These are phyloP conservation scores for Fusarium virguliforme DNA, from an alignment of 2,329 filamentous ascomycete genomes.

Conservation along the genomic window DNA sequence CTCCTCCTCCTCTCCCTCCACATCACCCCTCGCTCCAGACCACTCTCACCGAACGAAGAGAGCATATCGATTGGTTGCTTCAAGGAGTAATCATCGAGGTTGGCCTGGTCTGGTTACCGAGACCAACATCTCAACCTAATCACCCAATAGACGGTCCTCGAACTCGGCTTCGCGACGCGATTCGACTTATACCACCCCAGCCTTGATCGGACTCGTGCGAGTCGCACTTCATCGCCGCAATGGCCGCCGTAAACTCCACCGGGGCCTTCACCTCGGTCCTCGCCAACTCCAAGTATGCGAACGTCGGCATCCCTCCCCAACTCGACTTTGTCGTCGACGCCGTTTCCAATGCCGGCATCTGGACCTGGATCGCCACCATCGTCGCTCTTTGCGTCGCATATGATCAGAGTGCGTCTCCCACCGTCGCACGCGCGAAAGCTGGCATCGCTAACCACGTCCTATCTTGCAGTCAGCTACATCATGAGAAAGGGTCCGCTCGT, in stretches of 20 bases:
- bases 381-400: constrained; percentile 83
- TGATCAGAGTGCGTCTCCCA: constrained; percentile 82
- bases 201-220: constrained; percentile 16
- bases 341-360: constrained; percentile 71
- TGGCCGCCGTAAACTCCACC: constrained; percentile 73
- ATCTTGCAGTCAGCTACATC: constrained; percentile 78
- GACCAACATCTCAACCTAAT: background rate
- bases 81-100: constrained; percentile 27
- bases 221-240: constrained; percentile 50
- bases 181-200: constrained; percentile 7
- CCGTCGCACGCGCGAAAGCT: background rate
- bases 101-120: constrained; percentile 11
- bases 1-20: constrained; percentile 8
- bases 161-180: constrained; percentile 34
- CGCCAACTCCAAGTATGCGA: constrained; percentile 71
- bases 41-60: constrained; percentile 29
- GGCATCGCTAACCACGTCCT: constrained; percentile 43
- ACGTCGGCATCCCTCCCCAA: constrained; percentile 68
- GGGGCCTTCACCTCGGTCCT: constrained; percentile 79
- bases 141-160: background rate
- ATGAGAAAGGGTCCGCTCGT: constrained; percentile 82
- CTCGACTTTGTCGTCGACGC: constrained; percentile 70
- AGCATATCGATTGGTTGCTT: constrained; percentile 36
- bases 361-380: constrained; percentile 79
- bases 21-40: constrained; percentile 1